These are phyloP conservation scores for Xylaria arbuscula DNA, from an alignment of 2,329 filamentous ascomycete species.

Conservation along the genomic window DNA sequence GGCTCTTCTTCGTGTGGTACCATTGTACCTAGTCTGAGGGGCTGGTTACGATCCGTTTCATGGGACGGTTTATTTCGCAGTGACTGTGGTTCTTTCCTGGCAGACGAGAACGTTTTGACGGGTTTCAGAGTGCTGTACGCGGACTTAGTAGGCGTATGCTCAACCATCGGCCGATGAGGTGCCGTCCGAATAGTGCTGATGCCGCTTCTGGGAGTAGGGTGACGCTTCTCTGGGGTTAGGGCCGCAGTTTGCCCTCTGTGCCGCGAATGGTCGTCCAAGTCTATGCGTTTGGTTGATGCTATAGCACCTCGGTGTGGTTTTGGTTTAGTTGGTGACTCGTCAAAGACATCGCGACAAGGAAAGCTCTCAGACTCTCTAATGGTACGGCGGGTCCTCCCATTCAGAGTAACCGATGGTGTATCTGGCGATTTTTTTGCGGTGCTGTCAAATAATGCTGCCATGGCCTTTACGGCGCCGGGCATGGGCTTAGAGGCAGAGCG, in stretches of 20 bases:
- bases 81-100: slow-evolving; percentile 39
- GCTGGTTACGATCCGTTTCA: slow-evolving; percentile 38
- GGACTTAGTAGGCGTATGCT: slow-evolving; percentile 33
- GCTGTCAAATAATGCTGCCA: slow-evolving; percentile 64
- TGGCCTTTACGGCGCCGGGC: slow-evolving; percentile 58
- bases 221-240: background rate
- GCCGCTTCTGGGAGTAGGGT: background rate
- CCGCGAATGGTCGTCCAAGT: background rate
- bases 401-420: slow-evolving; percentile 26
- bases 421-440: slow-evolving; percentile 45
- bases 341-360: slow-evolving; percentile 34
- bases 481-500: slow-evolving; percentile 45
- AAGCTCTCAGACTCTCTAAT: slow-evolving; percentile 40
- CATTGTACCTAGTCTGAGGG: slow-evolving; percentile 55
- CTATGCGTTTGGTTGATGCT: background rate
- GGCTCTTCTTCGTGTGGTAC: slow-evolving; percentile 52
- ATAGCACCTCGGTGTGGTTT: too few relatives aligned
- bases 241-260: background rate
- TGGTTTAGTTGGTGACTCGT: slow-evolving; percentile 23
- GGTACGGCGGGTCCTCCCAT: slow-evolving; percentile 30
- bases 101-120: slow-evolving; percentile 32
- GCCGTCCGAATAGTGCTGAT: slow-evolving; percentile 20
- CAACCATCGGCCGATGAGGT: slow-evolving; percentile 12
- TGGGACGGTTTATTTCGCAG: slow-evolving; percentile 33
- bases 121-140: slow-evolving; percentile 37